phyloP scores from a whole-genome alignment of 2,329 filamentous ascomycete genomes.

The Aspergillus novofumigatus region DNA sequence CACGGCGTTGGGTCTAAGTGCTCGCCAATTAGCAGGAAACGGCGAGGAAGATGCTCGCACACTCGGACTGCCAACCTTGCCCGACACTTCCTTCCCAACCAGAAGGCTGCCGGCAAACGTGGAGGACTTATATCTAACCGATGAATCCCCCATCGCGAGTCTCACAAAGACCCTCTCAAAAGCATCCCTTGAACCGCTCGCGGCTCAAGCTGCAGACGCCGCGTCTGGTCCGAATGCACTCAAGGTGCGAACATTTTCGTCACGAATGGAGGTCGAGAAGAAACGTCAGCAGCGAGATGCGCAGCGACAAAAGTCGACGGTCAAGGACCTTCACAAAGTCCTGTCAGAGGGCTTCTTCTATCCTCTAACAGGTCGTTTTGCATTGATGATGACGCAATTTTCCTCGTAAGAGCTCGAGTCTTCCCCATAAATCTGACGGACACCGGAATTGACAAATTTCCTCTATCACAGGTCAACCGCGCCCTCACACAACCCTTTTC shows the following conservation, averaged over 20 bases:
- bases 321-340: slow-evolving; percentile 74
- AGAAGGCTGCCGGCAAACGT: slow-evolving; percentile 72
- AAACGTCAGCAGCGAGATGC: slow-evolving; percentile 41
- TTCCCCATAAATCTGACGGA: not conserved
- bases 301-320: slow-evolving; percentile 54
- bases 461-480: slow-evolving; percentile 27
- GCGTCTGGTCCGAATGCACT: slow-evolving; percentile 75
- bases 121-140: slow-evolving; percentile 63
- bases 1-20: slow-evolving; percentile 73
- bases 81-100: slow-evolving; percentile 64
- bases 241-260: slow-evolving; percentile 86
- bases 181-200: slow-evolving; percentile 74
- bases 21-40: slow-evolving; percentile 78
- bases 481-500: slow-evolving; percentile 55
- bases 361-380: slow-evolving; percentile 77
- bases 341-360: slow-evolving; percentile 78
- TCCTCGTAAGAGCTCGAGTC: slow-evolving; percentile 40
- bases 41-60: slow-evolving; percentile 50
- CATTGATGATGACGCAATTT: slow-evolving; percentile 55
- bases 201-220: slow-evolving; percentile 74
- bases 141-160: slow-evolving; percentile 57
- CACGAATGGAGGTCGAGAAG: slow-evolving; percentile 64
- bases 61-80: slow-evolving; percentile 29
- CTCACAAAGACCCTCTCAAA: slow-evolving; percentile 66
- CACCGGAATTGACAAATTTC: slow-evolving; percentile 10